These are phyloP conservation scores for Rickenella mellea DNA, from an alignment of 768 basidiomycete genomes.

Conservation along the genomic window DNA sequence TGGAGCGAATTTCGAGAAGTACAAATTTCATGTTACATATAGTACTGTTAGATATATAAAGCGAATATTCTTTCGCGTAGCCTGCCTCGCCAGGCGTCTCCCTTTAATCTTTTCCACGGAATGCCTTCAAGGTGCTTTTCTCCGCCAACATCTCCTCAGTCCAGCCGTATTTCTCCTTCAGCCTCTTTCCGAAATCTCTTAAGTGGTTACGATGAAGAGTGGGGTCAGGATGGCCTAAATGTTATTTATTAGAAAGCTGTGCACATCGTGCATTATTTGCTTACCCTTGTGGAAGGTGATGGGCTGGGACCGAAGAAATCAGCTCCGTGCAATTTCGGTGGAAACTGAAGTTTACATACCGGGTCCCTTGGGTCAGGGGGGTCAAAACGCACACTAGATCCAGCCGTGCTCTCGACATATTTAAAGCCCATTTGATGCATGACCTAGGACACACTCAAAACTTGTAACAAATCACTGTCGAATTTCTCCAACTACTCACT, in stretches of 20 bases:
- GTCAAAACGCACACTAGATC: constrained; percentile 76
- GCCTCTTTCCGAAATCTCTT: constrained; percentile 42
- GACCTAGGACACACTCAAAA: constrained; percentile 38
- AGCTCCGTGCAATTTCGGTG: neutral
- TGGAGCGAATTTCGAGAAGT: too few relatives aligned
- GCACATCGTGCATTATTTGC: constrained; percentile 7
- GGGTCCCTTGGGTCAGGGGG: constrained; percentile 47
- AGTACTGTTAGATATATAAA: too few relatives aligned
- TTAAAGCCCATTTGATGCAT: constrained; percentile 75
- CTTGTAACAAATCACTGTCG: constrained; percentile 3
- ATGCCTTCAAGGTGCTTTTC: too few relatives aligned
- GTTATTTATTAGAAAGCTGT: constrained; percentile 2
- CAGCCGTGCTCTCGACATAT: constrained; percentile 66
- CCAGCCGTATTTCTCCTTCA: constrained; percentile 67
- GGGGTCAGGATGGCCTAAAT: constrained; percentile 63
- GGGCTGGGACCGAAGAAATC: constrained; percentile 28
- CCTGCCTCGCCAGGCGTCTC: too few relatives aligned
- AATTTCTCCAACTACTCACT: constrained; percentile 25
- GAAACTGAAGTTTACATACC: constrained; percentile 21
- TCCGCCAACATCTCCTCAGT: too few relatives aligned
- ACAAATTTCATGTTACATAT: too few relatives aligned
- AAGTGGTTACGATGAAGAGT: constrained; percentile 45
- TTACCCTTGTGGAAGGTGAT: constrained; percentile 74
- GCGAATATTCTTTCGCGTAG: too few relatives aligned
- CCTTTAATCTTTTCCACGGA: too few relatives aligned